Base-by-base conservation (phyloP, 352 stramenopile genomes). In the Pythium pyrilobum region DNA sequence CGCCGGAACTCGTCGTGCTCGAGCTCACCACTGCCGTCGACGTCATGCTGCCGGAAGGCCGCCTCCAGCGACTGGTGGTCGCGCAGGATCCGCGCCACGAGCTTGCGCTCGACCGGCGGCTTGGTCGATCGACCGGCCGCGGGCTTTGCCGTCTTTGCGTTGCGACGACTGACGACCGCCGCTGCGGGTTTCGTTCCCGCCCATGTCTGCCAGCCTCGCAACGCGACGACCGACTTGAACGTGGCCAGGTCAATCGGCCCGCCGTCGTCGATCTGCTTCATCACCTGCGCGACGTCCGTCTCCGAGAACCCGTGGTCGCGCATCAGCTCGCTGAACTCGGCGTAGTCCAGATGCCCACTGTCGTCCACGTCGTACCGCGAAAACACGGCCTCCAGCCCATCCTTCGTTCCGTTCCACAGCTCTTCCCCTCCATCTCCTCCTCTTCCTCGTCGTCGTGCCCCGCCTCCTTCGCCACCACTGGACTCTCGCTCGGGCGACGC, bases 1-100 rank as follows among this genome's bases (percentile, higher is more conserved):
- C 59, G 58, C 4, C 63, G 58, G 47, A 87, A 82, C 40, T 78
- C 73, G 32, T 81, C 62, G 33, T 74, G 57, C 21, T 79, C 56
- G 3, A 82, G 45, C 46, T 87, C 58, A 2, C 71, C 69, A 23
- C 59, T 81, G 9, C 60, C 63, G 42, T 85, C 71, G 0, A 50
- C 42, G 45, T 84, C 64, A 37, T 67, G 64, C 15, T 62, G 50
- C 4, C 52, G 50, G 37, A 85, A 84, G 6, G 61, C 57, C 2
- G 70, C 62, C 18, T 73, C 59, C 4, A 81, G 51, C 20, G 71
- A 69, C 28, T 55, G 50, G 42, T 77, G 56, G 31, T 75, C 65
- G 5, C 61, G 48, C 18, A 81, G 33, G 2, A 77, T 72, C 6
- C 59, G 47, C 9, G 39, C 56, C 11, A 71, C 18, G 36, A 70